A percentile compares a stretch with the other conserved stretches of the same genome.
Evolutionary conservation across 352 stramenopile species (phyloP).

Genomic region (Pythium brachiatum): DNA sequence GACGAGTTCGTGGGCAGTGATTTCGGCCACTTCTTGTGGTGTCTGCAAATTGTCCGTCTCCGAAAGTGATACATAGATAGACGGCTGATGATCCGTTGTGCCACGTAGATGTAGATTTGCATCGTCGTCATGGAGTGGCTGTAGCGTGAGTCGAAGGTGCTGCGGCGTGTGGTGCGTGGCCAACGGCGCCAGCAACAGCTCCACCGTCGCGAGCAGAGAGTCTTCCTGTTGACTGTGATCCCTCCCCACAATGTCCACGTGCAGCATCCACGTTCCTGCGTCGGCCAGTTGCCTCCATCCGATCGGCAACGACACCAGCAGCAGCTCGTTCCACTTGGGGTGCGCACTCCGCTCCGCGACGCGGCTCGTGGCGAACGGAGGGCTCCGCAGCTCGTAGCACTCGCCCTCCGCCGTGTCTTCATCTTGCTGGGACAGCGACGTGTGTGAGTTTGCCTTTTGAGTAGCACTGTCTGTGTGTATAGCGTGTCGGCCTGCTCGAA

Average conservation of each 20-base stretch:
- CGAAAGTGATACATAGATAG: constrained; percentile 13
- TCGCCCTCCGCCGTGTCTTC: constrained; percentile 2
- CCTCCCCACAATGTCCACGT: constrained; percentile 63
- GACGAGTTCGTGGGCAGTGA: constrained; percentile 8
- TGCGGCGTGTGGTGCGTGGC: background rate
- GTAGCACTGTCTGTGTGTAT: background rate
- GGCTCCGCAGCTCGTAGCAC: constrained; percentile 48
- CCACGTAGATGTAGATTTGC: too few relatives aligned
- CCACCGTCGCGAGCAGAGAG: constrained; percentile 25
- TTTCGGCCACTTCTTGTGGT: constrained; percentile 8
- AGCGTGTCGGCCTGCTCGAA: background rate
- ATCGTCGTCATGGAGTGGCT: background rate
- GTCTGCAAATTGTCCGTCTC: constrained; percentile 4
- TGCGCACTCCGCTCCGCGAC: constrained; percentile 39
- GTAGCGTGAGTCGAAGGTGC: constrained; percentile 15
- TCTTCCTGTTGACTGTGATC: constrained; percentile 65
- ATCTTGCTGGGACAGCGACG: constrained; percentile 8
- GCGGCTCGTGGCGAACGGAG: constrained; percentile 64
- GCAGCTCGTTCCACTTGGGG: constrained; percentile 66
- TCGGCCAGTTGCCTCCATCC: constrained; percentile 30
- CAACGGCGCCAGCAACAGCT: constrained; percentile 15
- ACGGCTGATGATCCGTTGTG: background rate
- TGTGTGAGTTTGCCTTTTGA: background rate
- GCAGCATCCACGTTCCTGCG: constrained; percentile 25
- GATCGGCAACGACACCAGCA: constrained; percentile 51